phyloP scores from a whole-genome alignment of 306 rosid species.

The Purshia tridentata region DNA sequence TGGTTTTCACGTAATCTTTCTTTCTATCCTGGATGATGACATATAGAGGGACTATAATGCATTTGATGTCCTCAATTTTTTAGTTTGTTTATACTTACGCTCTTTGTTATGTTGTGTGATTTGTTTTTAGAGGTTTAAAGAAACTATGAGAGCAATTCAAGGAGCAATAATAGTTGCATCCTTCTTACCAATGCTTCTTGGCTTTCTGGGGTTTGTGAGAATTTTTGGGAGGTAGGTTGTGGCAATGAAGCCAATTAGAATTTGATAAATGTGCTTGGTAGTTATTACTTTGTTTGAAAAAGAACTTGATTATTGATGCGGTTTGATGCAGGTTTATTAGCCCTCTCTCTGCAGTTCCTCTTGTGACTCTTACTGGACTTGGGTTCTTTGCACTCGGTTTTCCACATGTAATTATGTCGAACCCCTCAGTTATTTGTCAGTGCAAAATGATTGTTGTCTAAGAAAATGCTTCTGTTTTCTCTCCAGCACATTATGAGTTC shows the following conservation, averaged over 20 bases:
- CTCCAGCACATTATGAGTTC: too few relatives aligned
- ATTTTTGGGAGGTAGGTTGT: constrained; percentile 60
- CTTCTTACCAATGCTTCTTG: constrained; percentile 56
- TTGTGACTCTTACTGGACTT: constrained; percentile 81
- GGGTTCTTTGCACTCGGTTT: constrained; percentile 68
- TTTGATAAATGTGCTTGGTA: constrained; percentile 5
- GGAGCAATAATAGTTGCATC: constrained; percentile 80
- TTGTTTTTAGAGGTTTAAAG: constrained; percentile 60
- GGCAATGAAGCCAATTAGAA: background rate
- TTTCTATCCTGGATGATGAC: background rate
- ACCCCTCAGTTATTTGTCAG: constrained; percentile 1
- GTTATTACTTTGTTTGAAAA: constrained; percentile 20
- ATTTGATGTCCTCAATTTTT: background rate
- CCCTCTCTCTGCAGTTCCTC: constrained; percentile 79
- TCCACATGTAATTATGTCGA: constrained; percentile 50
- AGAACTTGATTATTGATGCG: constrained; percentile 12
- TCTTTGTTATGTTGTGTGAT: constrained; percentile 16
- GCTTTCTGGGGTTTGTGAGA: constrained; percentile 81
- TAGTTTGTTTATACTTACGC: constrained; percentile 18
- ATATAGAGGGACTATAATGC: background rate
- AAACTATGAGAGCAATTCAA: constrained; percentile 64
- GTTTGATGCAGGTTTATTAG: constrained; percentile 64
- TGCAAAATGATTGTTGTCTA: background rate
- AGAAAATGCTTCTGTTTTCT: too few relatives aligned
- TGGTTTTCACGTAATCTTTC: background rate